Conservation (phyloP, 352 stramenopile species). For the Globisporangium nagaii region DNA sequence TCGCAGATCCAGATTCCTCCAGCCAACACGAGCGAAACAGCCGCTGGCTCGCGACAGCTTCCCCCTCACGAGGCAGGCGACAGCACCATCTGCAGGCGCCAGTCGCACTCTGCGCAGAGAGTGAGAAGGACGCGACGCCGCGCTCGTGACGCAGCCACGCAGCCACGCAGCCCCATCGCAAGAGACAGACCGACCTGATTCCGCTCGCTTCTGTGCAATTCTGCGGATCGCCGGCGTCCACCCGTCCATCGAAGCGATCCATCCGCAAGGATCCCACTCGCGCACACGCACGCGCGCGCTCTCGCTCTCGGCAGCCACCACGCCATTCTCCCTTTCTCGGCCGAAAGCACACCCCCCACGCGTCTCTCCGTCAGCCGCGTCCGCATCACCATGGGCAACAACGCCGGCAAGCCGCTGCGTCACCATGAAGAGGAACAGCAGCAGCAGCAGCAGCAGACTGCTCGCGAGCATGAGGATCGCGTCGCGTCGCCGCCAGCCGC, state of each 20-base stretch:
- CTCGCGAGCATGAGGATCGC: neutral
- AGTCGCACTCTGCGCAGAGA: no score
- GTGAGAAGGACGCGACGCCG: no score
- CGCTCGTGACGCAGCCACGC: no score
- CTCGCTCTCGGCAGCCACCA: no score
- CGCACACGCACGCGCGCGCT: neutral
- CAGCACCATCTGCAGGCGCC: no score
- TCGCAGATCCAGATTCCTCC: no score
- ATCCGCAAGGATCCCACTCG: neutral
- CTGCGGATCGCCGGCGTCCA: neutral
- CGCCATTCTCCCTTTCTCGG: neutral
- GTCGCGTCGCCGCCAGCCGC: no score
- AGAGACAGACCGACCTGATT: neutral
- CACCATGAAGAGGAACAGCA: neutral
- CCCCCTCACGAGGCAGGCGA: no score
- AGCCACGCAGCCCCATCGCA: no score
- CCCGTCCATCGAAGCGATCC: neutral
- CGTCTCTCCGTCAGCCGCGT: neutral
- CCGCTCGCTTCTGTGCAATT: no score
- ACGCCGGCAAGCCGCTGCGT: neutral
- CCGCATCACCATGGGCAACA: slow-evolving; percentile 1
- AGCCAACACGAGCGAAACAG: no score
- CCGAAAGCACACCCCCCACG: neutral
- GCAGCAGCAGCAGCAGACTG: neutral
- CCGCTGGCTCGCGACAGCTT: no score